These are phyloP conservation scores for Albifimbria verrucaria DNA, from an alignment of 2,329 filamentous ascomycete species.

Conservation along the genomic window DNA sequence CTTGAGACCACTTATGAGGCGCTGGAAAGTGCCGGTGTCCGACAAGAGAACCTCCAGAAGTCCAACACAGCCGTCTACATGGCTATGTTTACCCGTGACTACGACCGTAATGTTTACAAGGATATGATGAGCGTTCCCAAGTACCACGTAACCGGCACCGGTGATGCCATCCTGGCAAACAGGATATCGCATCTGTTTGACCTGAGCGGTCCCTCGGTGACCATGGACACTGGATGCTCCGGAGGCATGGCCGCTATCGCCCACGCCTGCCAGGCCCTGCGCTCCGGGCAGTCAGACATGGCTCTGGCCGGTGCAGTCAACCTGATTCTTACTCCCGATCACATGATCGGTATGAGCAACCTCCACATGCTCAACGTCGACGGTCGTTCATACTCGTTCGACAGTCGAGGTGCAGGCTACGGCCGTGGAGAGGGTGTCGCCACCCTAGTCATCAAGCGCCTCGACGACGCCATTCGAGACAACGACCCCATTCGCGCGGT, in stretches of 20 bases:
- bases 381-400: conserved; percentile 40
- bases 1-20: conserved; percentile 50
- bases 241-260: conserved; percentile 45
- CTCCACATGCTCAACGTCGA: conserved; percentile 38
- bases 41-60: conserved; percentile 39
- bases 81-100: conserved; percentile 42
- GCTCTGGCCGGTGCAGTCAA: conserved; percentile 44
- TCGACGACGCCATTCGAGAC: conserved; percentile 49
- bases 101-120: conserved; percentile 39
- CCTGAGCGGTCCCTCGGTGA: conserved; percentile 48
- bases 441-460: conserved; percentile 50
- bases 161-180: conserved; percentile 46
- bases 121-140: conserved; percentile 42
- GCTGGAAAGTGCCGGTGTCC: conserved; percentile 46
- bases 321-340: conserved; percentile 21
- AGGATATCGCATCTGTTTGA: conserved; percentile 52
- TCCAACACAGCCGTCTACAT: conserved; percentile 45
- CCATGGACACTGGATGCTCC: conserved; percentile 48
- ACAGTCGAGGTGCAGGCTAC: conserved; percentile 41
- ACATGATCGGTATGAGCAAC: not conserved
- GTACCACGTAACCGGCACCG: conserved; percentile 2
- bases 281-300: conserved; percentile 38
- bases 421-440: conserved; percentile 56
- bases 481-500: conserved; percentile 37
- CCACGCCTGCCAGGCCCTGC: conserved; percentile 43